Percentiles rank a stretch among this genome's conserved stretches.
Evolutionary conservation across 306 rosid species (phyloP).

Genomic region (Sophora flavescens): DNA sequence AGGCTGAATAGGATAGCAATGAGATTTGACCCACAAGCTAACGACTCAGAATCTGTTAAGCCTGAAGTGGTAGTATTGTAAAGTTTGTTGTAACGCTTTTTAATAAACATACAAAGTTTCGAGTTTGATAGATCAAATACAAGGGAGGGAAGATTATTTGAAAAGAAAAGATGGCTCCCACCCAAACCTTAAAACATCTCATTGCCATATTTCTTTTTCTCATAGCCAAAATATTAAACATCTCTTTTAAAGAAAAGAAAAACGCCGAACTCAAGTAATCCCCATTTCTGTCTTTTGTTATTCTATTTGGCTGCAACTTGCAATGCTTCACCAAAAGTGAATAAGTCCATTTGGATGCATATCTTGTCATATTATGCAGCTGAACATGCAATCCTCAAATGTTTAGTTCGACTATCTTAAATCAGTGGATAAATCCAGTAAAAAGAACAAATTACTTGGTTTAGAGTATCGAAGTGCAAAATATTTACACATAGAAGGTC

Average conservation of each 20-base stretch:
- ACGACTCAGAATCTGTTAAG: neutral
- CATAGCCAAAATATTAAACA: neutral
- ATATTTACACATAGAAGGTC: neutral
- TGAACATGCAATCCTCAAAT: neutral
- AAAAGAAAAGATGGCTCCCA: neutral
- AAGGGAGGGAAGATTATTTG: neutral
- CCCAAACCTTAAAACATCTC: neutral
- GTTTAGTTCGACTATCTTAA: conserved; percentile 11
- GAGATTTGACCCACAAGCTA: neutral
- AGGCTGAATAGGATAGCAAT: neutral
- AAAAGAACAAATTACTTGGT: neutral
- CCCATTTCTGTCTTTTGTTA: neutral
- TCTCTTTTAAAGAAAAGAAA: neutral
- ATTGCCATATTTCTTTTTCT: too few relatives aligned
- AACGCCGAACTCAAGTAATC: conserved; percentile 7
- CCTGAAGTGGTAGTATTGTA: neutral
- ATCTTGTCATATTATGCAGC: neutral
- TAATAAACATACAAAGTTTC: neutral
- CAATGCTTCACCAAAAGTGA: conserved; percentile 6
- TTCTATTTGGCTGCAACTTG: conserved; percentile 3
- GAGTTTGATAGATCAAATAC: neutral
- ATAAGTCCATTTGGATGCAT: neutral
- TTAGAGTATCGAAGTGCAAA: conserved; percentile 19
- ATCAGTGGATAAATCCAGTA: conserved; percentile 23
- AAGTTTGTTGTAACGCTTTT: neutral